Percentiles rank a stretch among this genome's conserved stretches.
These are phyloP conservation scores for Sporobolomyces roseus DNA, from an alignment of 768 basidiomycete genomes.

Conservation along the genomic window DNA sequence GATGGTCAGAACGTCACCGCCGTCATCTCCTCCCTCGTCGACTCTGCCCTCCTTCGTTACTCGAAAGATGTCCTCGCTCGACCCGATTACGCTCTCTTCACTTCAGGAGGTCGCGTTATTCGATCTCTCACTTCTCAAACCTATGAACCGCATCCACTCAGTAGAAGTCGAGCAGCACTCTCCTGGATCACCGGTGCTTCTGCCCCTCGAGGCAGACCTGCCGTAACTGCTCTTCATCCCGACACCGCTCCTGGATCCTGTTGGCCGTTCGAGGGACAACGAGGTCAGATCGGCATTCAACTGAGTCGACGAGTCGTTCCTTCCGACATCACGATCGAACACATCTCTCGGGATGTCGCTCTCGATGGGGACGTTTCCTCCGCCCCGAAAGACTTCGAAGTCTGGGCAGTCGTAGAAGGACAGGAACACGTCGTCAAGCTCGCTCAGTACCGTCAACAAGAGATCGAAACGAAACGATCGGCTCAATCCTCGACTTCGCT, in stretches of 20 bases:
- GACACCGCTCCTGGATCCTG: slow-evolving; percentile 79
- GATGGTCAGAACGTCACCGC: slow-evolving; percentile 45
- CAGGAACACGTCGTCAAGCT: slow-evolving; percentile 65
- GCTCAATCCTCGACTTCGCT: neutral
- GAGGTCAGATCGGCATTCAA: slow-evolving; percentile 77
- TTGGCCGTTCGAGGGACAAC: slow-evolving; percentile 80
- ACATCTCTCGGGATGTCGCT: slow-evolving; percentile 75
- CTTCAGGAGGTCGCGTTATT: slow-evolving; percentile 73
- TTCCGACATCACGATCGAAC: slow-evolving; percentile 75
- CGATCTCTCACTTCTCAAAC: slow-evolving; percentile 79
- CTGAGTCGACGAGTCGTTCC: slow-evolving; percentile 63
- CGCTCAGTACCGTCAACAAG: slow-evolving; percentile 54
- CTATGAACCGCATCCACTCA: slow-evolving; percentile 57
- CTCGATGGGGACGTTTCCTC: slow-evolving; percentile 69
- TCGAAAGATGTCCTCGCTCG: slow-evolving; percentile 76
- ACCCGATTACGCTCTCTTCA: slow-evolving; percentile 79
- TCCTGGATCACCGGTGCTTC: slow-evolving; percentile 52
- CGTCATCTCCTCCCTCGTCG: slow-evolving; percentile 71
- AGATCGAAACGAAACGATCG: slow-evolving; percentile 37
- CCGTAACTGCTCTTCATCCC: slow-evolving; percentile 81
- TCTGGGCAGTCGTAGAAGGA: slow-evolving; percentile 86
- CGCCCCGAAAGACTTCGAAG: slow-evolving; percentile 72
- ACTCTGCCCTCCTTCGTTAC: slow-evolving; percentile 64
- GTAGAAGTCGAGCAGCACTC: slow-evolving; percentile 28
- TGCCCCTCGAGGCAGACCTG: slow-evolving; percentile 64